Evolutionary conservation across 2,329 filamentous ascomycete species (phyloP).

Genomic region (Pseudogymnoascus verrucosus): DNA sequence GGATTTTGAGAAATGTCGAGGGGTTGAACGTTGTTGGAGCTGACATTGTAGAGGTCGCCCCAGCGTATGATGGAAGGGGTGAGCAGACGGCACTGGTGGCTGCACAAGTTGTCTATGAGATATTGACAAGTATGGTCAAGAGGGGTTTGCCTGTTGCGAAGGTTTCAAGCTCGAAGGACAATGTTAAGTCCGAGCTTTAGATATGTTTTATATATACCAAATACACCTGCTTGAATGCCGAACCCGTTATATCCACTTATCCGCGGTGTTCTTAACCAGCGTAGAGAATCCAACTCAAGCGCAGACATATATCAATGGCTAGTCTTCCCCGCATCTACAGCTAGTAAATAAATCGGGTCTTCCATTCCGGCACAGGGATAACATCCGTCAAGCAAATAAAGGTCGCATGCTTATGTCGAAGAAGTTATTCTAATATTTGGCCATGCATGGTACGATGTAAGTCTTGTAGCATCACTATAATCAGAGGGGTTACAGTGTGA

Average conservation of each 20-base stretch:
- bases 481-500: neutral
- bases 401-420: neutral
- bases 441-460: neutral
- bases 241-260: neutral
- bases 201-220: neutral
- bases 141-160: constrained; percentile 32
- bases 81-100: constrained; percentile 78
- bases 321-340: neutral
- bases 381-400: neutral
- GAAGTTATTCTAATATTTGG: neutral
- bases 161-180: neutral
- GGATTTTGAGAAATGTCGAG: constrained; percentile 75
- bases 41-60: constrained; percentile 83
- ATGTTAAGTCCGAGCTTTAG: neutral
- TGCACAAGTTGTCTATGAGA: constrained; percentile 77
- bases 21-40: constrained; percentile 78
- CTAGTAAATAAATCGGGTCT: neutral
- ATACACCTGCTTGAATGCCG: neutral
- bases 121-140: constrained; percentile 70
- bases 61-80: constrained; percentile 71
- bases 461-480: too few species aligned
- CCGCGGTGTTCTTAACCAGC: neutral
- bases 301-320: neutral
- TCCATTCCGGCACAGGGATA: neutral
- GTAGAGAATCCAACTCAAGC: neutral